A percentile compares a stretch with the other conserved stretches of the same genome.
Conservation (phyloP, 495 filamentous ascomycete species). For the Neurospora africana region DNA sequence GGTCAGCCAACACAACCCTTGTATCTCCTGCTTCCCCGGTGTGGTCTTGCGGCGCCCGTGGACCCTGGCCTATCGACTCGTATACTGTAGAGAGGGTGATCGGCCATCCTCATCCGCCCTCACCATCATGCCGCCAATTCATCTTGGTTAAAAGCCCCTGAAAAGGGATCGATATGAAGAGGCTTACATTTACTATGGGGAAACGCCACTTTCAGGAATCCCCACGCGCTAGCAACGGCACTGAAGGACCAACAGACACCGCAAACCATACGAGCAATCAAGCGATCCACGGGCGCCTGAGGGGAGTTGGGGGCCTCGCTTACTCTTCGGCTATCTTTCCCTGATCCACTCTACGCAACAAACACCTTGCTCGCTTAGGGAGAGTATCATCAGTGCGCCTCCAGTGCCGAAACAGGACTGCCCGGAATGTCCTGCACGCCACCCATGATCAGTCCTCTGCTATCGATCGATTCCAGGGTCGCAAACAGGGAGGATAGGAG, state of each 20-base stretch:
- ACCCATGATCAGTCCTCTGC: neutral
- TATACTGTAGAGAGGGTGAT: neutral
- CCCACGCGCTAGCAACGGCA: neutral
- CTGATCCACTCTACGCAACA: neutral
- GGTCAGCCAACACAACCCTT: neutral
- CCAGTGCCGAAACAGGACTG: neutral
- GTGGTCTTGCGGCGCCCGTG: constrained; percentile 4
- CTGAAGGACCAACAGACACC: neutral
- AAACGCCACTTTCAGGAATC: neutral
- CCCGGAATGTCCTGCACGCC: neutral
- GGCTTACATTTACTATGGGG: neutral
- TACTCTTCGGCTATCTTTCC: neutral
- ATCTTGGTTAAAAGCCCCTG: neutral
- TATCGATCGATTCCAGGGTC: neutral
- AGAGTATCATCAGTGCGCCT: neutral
- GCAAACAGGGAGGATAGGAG: neutral
- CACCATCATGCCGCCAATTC: neutral
- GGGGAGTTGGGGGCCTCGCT: neutral
- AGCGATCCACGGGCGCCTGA: neutral
- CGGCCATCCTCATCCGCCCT: constrained; percentile 2
- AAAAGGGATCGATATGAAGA: neutral
- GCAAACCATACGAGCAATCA: neutral
- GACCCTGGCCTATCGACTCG: neutral
- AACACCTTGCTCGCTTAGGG: neutral
- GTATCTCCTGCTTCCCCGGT: constrained; percentile 9